Conservation (phyloP, 2,329 filamentous ascomycete genomes). For the Rhinocladiella mackenziei region DNA sequence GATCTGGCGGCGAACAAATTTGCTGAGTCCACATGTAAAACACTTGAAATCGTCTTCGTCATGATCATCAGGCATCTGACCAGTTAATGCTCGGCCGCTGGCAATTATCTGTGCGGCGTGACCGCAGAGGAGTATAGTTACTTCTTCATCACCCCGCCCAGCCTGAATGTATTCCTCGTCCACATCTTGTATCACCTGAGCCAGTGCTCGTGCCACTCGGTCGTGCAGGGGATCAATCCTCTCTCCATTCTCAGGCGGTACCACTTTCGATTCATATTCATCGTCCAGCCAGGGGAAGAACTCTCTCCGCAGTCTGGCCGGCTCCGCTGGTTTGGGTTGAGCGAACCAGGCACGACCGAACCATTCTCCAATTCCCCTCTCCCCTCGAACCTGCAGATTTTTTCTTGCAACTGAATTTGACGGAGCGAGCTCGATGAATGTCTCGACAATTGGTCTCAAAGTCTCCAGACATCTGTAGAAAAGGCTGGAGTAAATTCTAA, state of each 20-base stretch:
- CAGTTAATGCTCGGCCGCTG: constrained; percentile 76
- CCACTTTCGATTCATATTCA: constrained; percentile 55
- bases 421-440: constrained; percentile 31
- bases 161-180: constrained; percentile 36
- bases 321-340: constrained; percentile 72
- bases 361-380: constrained; percentile 66
- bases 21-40: constrained; percentile 76
- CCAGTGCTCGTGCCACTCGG: constrained; percentile 63
- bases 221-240: constrained; percentile 74
- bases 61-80: constrained; percentile 66
- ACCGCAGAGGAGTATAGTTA: constrained; percentile 73
- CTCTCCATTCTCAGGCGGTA: constrained; percentile 74
- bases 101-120: constrained; percentile 90
- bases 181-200: constrained; percentile 35
- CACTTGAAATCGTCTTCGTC: constrained; percentile 76
- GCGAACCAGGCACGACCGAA: constrained; percentile 82
- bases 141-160: constrained; percentile 52
- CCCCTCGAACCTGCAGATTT: constrained; percentile 35
- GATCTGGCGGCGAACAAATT: constrained; percentile 53
- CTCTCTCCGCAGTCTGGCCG: constrained; percentile 58
- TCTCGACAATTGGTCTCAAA: constrained; percentile 59
- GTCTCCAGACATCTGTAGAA: constrained; percentile 89
- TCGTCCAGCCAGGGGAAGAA: constrained; percentile 58
- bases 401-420: constrained; percentile 4
- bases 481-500: constrained; percentile 68